Evolutionary conservation across 1,284 basidiomycete genomes (phyloP).

Genomic region (Mycena citricolor): DNA sequence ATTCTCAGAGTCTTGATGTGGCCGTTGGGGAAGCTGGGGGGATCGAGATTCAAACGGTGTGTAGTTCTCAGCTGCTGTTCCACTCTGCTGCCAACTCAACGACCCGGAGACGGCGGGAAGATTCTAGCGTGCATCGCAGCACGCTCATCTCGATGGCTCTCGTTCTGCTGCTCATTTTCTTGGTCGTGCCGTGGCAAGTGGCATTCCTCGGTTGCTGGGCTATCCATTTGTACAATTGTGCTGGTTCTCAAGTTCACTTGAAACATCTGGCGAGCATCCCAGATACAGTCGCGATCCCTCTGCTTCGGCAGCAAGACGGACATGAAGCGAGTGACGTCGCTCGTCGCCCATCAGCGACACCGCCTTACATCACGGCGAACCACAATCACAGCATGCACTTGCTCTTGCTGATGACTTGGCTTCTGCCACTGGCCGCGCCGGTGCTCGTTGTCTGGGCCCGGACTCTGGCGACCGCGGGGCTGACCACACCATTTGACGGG

Average conservation of each 20-base stretch:
- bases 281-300: constrained; percentile 20
- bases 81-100: constrained; percentile 2
- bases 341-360: constrained; percentile 1
- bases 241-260: constrained; percentile 30
- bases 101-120: constrained; percentile 34
- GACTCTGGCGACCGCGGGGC: constrained; percentile 74
- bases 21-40: constrained; percentile 38
- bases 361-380: constrained; percentile 32
- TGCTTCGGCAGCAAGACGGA: constrained; percentile 19
- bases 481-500: constrained; percentile 71
- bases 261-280: constrained; percentile 29
- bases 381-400: constrained; percentile 59
- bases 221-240: constrained; percentile 70
- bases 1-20: constrained; percentile 45
- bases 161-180: constrained; percentile 65
- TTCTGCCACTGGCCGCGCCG: constrained; percentile 79
- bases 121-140: constrained; percentile 41
- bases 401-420: constrained; percentile 78
- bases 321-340: constrained; percentile 1
- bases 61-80: not conserved
- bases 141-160: constrained; percentile 59
- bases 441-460: constrained; percentile 89
- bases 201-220: constrained; percentile 82
- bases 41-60: constrained; percentile 41
- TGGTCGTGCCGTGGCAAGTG: constrained; percentile 88